Conservation (phyloP, 306 rosid genomes). For the Casuarina cunninghamiana region DNA sequence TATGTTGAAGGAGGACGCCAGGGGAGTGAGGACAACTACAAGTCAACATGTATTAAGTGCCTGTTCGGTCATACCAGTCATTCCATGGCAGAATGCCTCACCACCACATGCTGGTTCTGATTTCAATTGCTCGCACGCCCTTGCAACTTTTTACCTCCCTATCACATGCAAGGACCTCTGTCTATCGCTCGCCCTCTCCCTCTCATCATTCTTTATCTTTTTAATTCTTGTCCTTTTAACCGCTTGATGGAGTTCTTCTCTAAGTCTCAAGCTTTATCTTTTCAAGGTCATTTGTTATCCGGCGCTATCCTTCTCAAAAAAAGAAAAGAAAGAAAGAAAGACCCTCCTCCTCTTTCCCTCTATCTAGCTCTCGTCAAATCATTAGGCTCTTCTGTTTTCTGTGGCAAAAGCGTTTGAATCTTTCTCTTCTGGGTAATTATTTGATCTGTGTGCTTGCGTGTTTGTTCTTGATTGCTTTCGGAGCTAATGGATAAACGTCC, state of each 20-base stretch:
- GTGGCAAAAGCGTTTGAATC: not conserved
- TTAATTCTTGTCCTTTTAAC: not conserved
- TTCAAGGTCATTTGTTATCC: not conserved
- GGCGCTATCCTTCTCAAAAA: not conserved
- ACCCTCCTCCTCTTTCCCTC: not conserved
- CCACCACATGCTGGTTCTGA: not conserved
- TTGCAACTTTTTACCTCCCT: not conserved
- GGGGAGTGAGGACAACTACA: constrained; percentile 1
- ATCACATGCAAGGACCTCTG: too few species aligned
- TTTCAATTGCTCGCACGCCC: not conserved
- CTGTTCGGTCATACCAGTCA: constrained; percentile 21
- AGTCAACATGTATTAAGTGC: constrained; percentile 2
- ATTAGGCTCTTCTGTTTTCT: not conserved
- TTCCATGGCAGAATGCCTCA: constrained; percentile 10
- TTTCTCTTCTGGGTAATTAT: too few species aligned
- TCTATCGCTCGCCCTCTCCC: not conserved
- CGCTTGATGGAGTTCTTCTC: not conserved
- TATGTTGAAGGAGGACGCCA: not conserved
- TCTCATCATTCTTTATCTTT: not conserved
- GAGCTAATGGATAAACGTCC: constrained; percentile 10
- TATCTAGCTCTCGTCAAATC: not conserved
- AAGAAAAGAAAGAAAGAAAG: not conserved
- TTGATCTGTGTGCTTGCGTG: not conserved
- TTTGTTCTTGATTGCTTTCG: not conserved
- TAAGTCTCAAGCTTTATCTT: not conserved